phyloP scores from a whole-genome alignment of 2,329 filamentous ascomycete genomes.

The Botrytis byssoidea region DNA sequence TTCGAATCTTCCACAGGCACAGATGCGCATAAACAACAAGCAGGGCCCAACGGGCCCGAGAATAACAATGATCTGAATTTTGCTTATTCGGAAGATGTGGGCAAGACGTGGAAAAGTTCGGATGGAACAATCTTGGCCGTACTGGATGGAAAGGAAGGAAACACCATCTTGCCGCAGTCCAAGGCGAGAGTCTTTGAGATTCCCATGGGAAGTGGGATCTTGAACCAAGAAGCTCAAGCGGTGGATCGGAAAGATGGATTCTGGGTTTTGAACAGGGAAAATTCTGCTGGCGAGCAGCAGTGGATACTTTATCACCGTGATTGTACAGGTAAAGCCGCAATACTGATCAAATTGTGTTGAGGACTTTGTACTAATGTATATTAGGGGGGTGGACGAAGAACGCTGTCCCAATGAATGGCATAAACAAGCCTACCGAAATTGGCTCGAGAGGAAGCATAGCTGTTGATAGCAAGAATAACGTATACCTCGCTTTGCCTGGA shows the following conservation, averaged over 20 bases:
- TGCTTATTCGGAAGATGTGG: conserved; percentile 31
- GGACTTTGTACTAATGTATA: conserved; percentile 9
- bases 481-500: conserved; percentile 31
- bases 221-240: conserved; percentile 33
- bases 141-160: conserved; percentile 15
- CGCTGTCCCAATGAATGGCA: conserved; percentile 18
- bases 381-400: conserved; percentile 29
- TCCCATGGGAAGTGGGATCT: conserved; percentile 31
- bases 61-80: conserved; percentile 35
- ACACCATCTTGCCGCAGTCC: conserved; percentile 26
- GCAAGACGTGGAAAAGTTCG: conserved; percentile 30
- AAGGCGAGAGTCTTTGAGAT: conserved; percentile 31
- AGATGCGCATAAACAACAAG: conserved; percentile 35
- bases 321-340: conserved; percentile 22
- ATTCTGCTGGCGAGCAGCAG: conserved; percentile 20
- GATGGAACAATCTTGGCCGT: conserved; percentile 25
- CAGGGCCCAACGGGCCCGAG: conserved; percentile 33
- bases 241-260: conserved; percentile 31
- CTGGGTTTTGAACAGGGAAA: conserved; percentile 32
- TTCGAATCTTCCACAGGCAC: conserved; percentile 17
- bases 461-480: conserved; percentile 25
- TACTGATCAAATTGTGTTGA: not conserved
- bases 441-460: conserved; percentile 31
- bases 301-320: conserved; percentile 33
- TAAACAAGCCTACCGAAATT: conserved; percentile 27